A percentile compares a stretch with the other conserved stretches of the same genome.
phyloP scores from a whole-genome alignment of 495 filamentous ascomycete genomes.

The Neurospora tetrasperma region DNA sequence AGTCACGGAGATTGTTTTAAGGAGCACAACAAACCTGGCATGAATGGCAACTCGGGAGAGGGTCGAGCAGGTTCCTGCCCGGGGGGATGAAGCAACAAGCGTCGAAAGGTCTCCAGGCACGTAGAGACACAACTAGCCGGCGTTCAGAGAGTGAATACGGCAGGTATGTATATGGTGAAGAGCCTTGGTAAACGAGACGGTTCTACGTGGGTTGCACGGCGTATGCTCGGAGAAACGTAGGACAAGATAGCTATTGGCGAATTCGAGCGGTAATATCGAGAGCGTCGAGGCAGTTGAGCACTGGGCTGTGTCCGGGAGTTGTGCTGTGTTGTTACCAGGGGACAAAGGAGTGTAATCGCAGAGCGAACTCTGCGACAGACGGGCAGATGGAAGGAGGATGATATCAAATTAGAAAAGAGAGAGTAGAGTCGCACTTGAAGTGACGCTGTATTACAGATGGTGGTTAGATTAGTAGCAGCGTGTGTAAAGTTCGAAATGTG shows the following conservation, averaged over 20 bases:
- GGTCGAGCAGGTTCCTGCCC: slow-evolving; percentile 32
- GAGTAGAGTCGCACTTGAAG: not conserved
- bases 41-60: slow-evolving; percentile 25
- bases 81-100: slow-evolving; percentile 3
- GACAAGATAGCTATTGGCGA: not conserved
- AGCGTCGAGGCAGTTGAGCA: not conserved
- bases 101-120: not conserved
- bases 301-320: not conserved
- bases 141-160: not conserved
- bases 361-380: not conserved
- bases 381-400: not conserved
- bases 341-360: not conserved
- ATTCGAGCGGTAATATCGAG: not conserved
- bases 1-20: not conserved
- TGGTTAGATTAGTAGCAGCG: not conserved
- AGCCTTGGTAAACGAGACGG: not conserved
- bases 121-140: not conserved
- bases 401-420: not conserved
- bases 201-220: not conserved
- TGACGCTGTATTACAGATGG: not conserved
- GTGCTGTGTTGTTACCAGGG: not conserved
- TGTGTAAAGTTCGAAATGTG: not conserved
- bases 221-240: not conserved
- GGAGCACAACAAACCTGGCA: slow-evolving; percentile 32
- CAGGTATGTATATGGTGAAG: not conserved